Conservation (phyloP, 768 basidiomycete genomes). For the Russula earlei region DNA sequence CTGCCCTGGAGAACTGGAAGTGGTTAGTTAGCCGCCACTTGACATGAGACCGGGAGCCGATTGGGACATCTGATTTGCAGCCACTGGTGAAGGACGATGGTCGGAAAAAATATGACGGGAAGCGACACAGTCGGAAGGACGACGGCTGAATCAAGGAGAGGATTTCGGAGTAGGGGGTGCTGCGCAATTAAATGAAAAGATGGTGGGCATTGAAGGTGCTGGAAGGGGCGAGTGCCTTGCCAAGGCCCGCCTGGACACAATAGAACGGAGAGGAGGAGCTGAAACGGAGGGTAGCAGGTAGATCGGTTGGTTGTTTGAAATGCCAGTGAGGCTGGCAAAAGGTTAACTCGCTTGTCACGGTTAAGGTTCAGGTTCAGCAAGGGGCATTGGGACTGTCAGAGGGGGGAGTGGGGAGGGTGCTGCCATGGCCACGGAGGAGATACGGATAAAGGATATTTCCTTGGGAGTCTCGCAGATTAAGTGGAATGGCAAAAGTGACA, state of each 20-base stretch:
- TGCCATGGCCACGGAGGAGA: too few species aligned
- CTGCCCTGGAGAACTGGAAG: background rate
- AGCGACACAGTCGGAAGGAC: background rate
- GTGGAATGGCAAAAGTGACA: too few species aligned
- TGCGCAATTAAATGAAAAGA: background rate
- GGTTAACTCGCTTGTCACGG: background rate
- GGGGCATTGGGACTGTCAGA: too few species aligned
- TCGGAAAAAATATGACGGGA: background rate
- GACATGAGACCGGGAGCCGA: background rate
- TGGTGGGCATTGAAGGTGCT: background rate
- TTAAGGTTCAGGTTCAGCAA: too few species aligned
- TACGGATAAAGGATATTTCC: too few species aligned
- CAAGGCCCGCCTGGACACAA: too few species aligned
- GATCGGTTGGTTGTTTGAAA: background rate
- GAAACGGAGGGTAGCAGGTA: background rate
- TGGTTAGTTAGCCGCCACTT: background rate
- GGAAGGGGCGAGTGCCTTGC: too few species aligned
- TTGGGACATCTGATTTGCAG: background rate
- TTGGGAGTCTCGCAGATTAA: too few species aligned
- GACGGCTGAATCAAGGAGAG: background rate
- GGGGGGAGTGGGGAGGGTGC: too few species aligned
- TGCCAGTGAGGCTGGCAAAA: too few species aligned
- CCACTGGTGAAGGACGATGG: background rate
- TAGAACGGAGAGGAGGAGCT: too few species aligned
- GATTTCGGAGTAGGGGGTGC: background rate